Conservation (phyloP, 306 rosid genomes). For the Malus fusca region DNA sequence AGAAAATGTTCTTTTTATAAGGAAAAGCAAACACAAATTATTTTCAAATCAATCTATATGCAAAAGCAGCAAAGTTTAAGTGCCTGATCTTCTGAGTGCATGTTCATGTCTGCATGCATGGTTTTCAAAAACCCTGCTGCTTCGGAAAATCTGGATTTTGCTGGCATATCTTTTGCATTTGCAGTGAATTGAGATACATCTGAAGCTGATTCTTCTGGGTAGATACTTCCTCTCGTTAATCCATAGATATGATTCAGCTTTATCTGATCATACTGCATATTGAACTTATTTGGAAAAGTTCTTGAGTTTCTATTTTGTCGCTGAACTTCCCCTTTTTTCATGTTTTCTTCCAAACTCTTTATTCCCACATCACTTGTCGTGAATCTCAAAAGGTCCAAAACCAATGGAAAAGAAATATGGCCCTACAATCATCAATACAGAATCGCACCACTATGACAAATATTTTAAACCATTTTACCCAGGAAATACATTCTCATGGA, state of each 20-base stretch:
- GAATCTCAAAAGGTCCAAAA: constrained; percentile 61
- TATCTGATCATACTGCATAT: constrained; percentile 26
- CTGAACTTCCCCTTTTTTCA: constrained; percentile 22
- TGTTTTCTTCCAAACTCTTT: constrained; percentile 28
- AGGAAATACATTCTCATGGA: not conserved
- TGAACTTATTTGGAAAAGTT: constrained; percentile 20
- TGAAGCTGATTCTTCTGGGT: constrained; percentile 17
- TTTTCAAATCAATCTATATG: not conserved
- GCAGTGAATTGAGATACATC: constrained; percentile 14
- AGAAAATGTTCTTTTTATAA: not conserved
- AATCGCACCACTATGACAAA: not conserved
- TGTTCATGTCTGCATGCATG: constrained; percentile 18
- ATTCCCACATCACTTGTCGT: constrained; percentile 53
- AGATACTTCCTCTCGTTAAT: constrained; percentile 17
- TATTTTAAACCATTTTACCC: not conserved
- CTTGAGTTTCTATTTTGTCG: constrained; percentile 19
- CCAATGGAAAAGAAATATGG: constrained; percentile 66
- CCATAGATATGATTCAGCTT: constrained; percentile 21
- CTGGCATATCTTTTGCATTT: constrained; percentile 15
- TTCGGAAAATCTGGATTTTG: constrained; percentile 23
- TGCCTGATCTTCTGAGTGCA: constrained; percentile 37
- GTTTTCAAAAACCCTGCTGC: constrained; percentile 30
- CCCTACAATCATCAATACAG: constrained; percentile 48
- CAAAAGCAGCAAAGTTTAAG: constrained; percentile 5
- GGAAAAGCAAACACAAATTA: not conserved